Evolutionary conservation across 805 yeast species (phyloP).

Genomic region (Teunomyces funiuensis): DNA sequence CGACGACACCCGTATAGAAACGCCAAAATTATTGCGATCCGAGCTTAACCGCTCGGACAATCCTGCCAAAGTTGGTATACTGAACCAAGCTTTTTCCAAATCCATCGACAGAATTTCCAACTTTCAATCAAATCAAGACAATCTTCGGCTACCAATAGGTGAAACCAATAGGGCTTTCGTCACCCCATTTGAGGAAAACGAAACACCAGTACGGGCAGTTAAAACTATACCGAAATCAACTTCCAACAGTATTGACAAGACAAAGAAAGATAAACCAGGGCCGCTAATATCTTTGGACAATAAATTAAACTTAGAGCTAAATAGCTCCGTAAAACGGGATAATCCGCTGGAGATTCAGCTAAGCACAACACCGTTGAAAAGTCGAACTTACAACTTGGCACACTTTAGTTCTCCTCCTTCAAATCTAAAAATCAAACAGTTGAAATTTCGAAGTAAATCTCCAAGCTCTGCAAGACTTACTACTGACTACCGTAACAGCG

Average conservation of each 20-base stretch:
- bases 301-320: neutral
- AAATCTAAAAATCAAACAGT: slow-evolving; percentile 17
- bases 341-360: neutral
- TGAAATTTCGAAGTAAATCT: slow-evolving; percentile 6
- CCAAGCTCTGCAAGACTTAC: too few relatives aligned
- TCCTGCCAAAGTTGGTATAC: too few relatives aligned
- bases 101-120: too few relatives aligned
- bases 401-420: slow-evolving; percentile 21
- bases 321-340: slow-evolving; percentile 1
- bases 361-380: neutral
- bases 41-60: neutral
- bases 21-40: slow-evolving; percentile 18
- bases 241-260: neutral
- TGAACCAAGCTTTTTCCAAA: too few relatives aligned
- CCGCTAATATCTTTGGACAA: neutral
- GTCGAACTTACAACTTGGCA: neutral
- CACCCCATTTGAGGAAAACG: neutral
- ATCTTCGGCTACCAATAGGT: too few relatives aligned
- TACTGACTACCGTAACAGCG: too few relatives aligned
- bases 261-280: neutral
- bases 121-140: too few relatives aligned
- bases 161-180: neutral
- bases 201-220: neutral
- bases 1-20: slow-evolving; percentile 29
- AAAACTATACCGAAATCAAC: neutral